These are phyloP conservation scores for Phytophthora pluvialis DNA, from an alignment of 352 stramenopile species.

Conservation along the genomic window DNA sequence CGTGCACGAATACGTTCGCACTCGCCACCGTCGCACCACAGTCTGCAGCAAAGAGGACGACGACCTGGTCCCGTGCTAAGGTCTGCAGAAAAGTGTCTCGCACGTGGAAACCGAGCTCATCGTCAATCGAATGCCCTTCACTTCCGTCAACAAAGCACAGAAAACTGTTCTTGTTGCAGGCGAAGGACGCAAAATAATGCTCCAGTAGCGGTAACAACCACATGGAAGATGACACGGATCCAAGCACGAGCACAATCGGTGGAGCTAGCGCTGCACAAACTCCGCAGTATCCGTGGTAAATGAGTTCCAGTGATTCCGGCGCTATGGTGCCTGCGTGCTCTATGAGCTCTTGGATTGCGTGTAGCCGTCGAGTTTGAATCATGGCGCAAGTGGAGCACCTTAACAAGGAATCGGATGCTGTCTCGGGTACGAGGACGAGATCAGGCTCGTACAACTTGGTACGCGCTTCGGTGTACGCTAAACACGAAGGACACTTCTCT, in stretches of 20 bases:
- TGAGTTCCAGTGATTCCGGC: conserved; percentile 17
- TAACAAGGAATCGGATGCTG: background rate
- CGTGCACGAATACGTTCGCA: conserved; percentile 38
- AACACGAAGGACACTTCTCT: conserved; percentile 13
- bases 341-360: conserved; percentile 23
- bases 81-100: conserved; percentile 20
- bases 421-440: background rate
- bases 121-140: background rate
- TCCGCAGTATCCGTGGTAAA: conserved; percentile 42
- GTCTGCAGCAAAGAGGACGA: conserved; percentile 40
- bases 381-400: conserved; percentile 18
- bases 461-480: conserved; percentile 3
- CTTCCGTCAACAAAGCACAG: background rate
- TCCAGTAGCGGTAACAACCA: conserved; percentile 26
- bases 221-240: conserved; percentile 1
- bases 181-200: conserved; percentile 37
- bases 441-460: background rate
- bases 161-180: conserved; percentile 16
- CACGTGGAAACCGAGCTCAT: background rate
- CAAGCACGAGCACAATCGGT: conserved; percentile 34
- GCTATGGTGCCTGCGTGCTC: background rate
- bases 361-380: conserved; percentile 22
- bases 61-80: conserved; percentile 22
- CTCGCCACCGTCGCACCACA: conserved; percentile 38
- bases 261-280: conserved; percentile 16